Conservation (phyloP, 129 eudicot genomes). For the Kitagawia praeruptora region DNA sequence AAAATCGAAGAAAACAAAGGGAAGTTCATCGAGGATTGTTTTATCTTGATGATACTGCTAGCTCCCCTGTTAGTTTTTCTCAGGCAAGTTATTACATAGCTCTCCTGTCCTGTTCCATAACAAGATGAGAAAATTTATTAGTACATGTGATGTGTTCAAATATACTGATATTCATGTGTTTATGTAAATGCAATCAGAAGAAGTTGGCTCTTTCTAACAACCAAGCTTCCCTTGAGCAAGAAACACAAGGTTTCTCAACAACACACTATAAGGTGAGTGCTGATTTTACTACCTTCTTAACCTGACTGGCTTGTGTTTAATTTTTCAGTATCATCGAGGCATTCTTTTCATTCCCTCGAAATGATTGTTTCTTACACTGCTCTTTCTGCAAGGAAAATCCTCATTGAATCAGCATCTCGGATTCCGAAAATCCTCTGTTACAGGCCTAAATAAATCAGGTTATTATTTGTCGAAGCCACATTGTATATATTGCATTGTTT, state of each 20-base stretch:
- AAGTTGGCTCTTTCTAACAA: conserved; percentile 13
- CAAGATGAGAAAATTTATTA: background rate
- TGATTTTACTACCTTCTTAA: background rate
- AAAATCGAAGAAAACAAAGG: conserved; percentile 7
- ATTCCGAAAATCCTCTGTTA: conserved; percentile 30
- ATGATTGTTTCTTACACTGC: background rate
- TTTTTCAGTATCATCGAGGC: conserved; percentile 13
- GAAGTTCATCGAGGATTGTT: conserved; percentile 13
- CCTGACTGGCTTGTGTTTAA: background rate
- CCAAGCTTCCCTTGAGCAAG: conserved; percentile 17
- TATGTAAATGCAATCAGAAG: conserved; percentile 19
- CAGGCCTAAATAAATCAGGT: conserved; percentile 27
- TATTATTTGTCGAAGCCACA: background rate
- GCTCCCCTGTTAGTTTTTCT: conserved; percentile 36
- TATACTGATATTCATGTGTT: background rate
- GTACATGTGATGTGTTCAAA: background rate
- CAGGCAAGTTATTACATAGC: conserved; percentile 25
- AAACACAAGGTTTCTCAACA: conserved; percentile 18
- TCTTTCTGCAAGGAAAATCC: conserved; percentile 32
- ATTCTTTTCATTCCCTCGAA: background rate
- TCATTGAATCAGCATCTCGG: conserved; percentile 29
- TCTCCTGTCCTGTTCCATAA: background rate
- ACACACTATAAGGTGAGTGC: conserved; percentile 30
- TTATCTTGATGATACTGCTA: conserved; percentile 65
- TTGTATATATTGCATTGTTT: background rate